Conservation (phyloP, 768 basidiomycete genomes). For the Pholiota molesta region DNA sequence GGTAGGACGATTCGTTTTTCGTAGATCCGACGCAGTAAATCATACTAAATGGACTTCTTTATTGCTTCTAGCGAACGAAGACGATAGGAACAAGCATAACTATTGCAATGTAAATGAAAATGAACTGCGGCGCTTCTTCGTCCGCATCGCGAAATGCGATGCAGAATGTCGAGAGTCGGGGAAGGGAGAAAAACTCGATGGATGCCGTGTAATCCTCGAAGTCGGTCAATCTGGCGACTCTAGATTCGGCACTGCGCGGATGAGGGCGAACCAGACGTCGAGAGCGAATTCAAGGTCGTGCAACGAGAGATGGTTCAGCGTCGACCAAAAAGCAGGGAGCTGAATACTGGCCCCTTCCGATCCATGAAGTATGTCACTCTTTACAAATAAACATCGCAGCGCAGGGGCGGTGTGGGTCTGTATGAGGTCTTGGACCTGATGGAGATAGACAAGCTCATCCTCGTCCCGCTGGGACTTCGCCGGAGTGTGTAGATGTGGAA, state of each 20-base stretch:
- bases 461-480: no score
- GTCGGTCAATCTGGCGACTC: neutral
- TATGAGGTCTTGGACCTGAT: neutral
- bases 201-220: neutral
- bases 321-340: neutral
- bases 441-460: neutral
- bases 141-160: neutral
- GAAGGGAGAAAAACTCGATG: neutral
- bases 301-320: neutral
- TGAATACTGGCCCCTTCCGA: neutral
- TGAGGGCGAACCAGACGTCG: neutral
- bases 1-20: no score
- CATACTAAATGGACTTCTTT: no score
- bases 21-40: no score
- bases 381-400: neutral
- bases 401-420: neutral
- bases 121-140: neutral
- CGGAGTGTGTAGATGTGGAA: neutral
- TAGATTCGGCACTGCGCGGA: neutral
- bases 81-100: no score
- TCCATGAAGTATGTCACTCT: neutral
- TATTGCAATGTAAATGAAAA: no score
- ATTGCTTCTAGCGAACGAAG: no score
- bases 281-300: neutral
- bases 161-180: neutral